Base-by-base conservation (phyloP, 345 rosid genomes). In the Cardamine occulta region DNA sequence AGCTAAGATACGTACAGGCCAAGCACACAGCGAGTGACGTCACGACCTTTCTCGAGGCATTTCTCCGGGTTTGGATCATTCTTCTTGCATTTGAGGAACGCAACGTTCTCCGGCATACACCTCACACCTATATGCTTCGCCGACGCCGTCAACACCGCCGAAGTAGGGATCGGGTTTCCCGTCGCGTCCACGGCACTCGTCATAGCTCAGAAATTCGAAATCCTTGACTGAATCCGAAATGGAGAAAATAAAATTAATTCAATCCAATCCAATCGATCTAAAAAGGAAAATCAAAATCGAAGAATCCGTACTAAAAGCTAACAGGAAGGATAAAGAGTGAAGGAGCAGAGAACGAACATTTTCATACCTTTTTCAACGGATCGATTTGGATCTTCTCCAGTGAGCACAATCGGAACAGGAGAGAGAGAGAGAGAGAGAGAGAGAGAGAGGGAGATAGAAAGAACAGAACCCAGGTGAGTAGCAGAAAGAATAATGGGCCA, bases 1-100 rank as follows among this genome's bases (percentile, higher is more conserved):
- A 66, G 63, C 1, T 7, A 34, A 31, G 6, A 70, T 4, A 67
- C 97, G 77, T 82, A 96, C 98, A 93, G 53, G 75, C 91, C 88
- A 63, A 96, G 92, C 61, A 89, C 97, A 68, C 99, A 96, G 75
- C 94, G 94, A 74, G 99, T 96, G 79, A 93, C 99, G 74, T 93
- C 85, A 39, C 86, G 88, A 58, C 99, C 99, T 67, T 96, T 88
- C 10, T 93, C 98, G 31, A 96, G 96, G 72, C 99, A 96, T 62
- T 91, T 93, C 91, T 96, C 99, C 0, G 99, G 99, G 73, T 96
- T 96, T 2, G 97, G 94, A 76, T 96, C 97, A 76, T 87, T 89
- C 93, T 93, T 84, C 88, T 96, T 96, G 84, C 99, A 96, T 79
- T 88, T 96, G 77, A 96, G 88, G 78, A 93, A 96, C 34, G 79